Base-by-base conservation (phyloP, 495 filamentous ascomycete species). In the Penicillium mononematosum region DNA sequence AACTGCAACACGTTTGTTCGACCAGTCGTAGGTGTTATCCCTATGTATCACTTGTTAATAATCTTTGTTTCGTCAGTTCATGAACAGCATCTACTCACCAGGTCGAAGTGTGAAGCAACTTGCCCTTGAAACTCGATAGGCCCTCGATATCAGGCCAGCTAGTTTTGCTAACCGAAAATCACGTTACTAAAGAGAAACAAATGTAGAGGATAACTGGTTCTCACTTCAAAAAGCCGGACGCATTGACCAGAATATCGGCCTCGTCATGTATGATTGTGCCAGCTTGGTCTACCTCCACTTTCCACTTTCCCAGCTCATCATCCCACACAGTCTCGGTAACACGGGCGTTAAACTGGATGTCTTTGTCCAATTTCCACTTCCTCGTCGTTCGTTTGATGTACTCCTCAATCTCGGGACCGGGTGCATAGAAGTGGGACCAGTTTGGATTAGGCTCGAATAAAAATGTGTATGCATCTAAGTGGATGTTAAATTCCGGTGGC, bases 371-470 rank as follows among this genome's bases (percentile, higher is more conserved):
- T 16, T 79, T 73, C 65, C 82, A 80, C 63, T 84, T 86, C 17
- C 68, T 61, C 2, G 78, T 79, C 4, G 82, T 67, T 0, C 65
- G 57, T 36, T 82, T 69, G 63, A 83, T 81, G 56, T 88, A 89
- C 29, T 75, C 74, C 17, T 73, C 66, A 45, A 89, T 88, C 63
- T 88, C 85, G 5, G 66, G 66, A 0, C 82, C 81, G 20, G 71
- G 66, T 8, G 82, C 79, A 56, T 83, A 88, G 50, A 81, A 75
- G 29, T 78, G 69, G 3, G 75, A 76, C 85, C 86, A 89, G 55
- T 82, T 68, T 5, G 77, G 72, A 56, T 87, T 88, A 8, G 84
- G 82, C 27, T 78, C 77, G 64, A 87, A 89, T 36, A 78, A 78
- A 56, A 75, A 82, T 4, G 63, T 63, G 45, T 81, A 81, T 22